These are phyloP conservation scores for Cymodocea nodosa DNA, from an alignment of 116 monocot genomes.

Conservation along the genomic window DNA sequence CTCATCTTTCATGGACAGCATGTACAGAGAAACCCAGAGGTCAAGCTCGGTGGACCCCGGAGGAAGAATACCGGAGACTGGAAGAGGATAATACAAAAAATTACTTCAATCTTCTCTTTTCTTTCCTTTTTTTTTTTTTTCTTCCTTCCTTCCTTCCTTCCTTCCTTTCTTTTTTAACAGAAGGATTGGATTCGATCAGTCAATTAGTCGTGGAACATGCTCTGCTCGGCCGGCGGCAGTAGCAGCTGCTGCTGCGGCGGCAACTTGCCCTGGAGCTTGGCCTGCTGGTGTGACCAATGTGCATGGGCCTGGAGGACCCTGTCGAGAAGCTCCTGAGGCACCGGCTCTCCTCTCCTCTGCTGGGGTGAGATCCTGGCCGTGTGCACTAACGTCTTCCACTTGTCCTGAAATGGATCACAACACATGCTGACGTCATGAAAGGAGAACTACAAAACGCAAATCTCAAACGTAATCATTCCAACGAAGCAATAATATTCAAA, in stretches of 20 bases:
- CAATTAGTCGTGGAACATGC: conserved; percentile 8
- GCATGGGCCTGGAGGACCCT: conserved; percentile 52
- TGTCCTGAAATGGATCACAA: conserved; percentile 31
- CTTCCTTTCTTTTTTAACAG: conserved; percentile 5
- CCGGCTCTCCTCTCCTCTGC: conserved; percentile 72
- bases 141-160: neutral
- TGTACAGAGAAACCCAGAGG: conserved; percentile 4
- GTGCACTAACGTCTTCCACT: conserved; percentile 90
- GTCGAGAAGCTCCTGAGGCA: conserved; percentile 73
- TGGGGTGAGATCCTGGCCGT: conserved; percentile 66
- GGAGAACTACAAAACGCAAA: neutral
- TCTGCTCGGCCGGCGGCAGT: conserved; percentile 1
- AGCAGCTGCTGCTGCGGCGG: conserved; percentile 14
- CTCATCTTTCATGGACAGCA: neutral
- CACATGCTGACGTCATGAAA: neutral
- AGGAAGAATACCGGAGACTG: no score
- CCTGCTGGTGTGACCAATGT: conserved; percentile 60
- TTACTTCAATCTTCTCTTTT: neutral
- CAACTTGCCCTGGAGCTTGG: conserved; percentile 31
- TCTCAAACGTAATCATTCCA: no score
- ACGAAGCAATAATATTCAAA: no score
- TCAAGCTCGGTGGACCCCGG: neutral
- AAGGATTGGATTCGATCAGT: neutral
- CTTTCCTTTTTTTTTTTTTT: neutral
- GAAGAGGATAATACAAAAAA: no score